These are phyloP conservation scores for Cafeteria roenbergensis DNA, from an alignment of 108 stramenopile genomes.

Conservation along the genomic window DNA sequence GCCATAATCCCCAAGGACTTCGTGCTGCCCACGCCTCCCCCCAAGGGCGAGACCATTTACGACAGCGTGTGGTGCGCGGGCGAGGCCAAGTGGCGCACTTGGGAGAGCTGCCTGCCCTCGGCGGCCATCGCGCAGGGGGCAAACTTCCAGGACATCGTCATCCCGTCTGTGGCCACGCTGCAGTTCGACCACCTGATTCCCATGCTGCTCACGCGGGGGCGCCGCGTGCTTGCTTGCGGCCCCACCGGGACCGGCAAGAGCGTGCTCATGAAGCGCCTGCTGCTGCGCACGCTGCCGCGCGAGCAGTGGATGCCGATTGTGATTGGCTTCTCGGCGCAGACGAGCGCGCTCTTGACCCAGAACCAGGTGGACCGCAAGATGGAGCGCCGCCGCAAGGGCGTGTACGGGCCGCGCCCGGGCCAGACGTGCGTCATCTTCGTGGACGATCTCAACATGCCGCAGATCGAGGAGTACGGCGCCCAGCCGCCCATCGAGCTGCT, in stretches of 20 bases:
- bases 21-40: background rate
- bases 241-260: conserved; percentile 51
- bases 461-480: conserved; percentile 41
- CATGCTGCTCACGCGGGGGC: conserved; percentile 27
- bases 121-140: conserved; percentile 29
- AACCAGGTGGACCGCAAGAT: conserved; percentile 54
- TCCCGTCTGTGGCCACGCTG: conserved; percentile 43
- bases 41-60: conserved; percentile 8
- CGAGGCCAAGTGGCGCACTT: conserved; percentile 29
- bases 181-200: conserved; percentile 40
- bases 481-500: conserved; percentile 57
- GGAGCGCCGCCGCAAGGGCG: conserved; percentile 47
- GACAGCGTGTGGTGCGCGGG: conserved; percentile 28
- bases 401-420: conserved; percentile 48
- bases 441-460: conserved; percentile 49
- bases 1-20: conserved; percentile 3
- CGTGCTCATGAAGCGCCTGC: conserved; percentile 9
- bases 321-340: conserved; percentile 52
- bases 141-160: conserved; percentile 30
- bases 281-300: conserved; percentile 13
- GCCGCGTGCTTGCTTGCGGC: conserved; percentile 40
- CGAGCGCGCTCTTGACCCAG: conserved; percentile 49
- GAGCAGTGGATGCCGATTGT: conserved; percentile 36
- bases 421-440: conserved; percentile 42
- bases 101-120: conserved; percentile 32